phyloP scores from a whole-genome alignment of 345 rosid genomes.

The Salix brachista region DNA sequence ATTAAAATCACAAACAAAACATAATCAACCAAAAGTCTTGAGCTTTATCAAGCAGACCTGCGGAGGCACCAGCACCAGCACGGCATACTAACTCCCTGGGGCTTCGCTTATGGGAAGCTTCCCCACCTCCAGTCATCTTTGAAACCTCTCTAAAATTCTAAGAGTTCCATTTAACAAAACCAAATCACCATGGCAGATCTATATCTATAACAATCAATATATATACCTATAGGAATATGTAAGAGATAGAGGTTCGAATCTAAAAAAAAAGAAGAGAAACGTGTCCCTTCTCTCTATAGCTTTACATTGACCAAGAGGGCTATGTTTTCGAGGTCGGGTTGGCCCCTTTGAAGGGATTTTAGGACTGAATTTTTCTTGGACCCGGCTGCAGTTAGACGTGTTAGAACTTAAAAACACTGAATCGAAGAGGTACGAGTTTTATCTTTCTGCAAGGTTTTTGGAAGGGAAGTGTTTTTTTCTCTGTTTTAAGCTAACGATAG shows the following conservation, averaged over 20 bases:
- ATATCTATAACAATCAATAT: neutral
- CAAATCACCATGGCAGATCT: constrained; percentile 32
- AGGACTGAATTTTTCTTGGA: constrained; percentile 3
- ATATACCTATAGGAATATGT: neutral
- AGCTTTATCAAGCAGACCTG: constrained; percentile 46
- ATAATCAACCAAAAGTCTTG: neutral
- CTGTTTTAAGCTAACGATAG: neutral
- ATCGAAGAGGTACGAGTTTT: constrained; percentile 2
- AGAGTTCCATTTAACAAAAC: constrained; percentile 6
- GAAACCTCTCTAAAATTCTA: constrained; percentile 11
- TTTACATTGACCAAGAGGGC: constrained; percentile 10
- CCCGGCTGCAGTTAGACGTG: neutral
- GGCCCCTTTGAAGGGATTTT: constrained; percentile 16
- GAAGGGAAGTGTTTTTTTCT: neutral
- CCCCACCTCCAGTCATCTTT: constrained; percentile 47
- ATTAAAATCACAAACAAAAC: neutral
- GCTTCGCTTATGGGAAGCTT: constrained; percentile 32
- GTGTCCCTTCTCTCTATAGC: constrained; percentile 24
- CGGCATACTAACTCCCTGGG: constrained; percentile 42
- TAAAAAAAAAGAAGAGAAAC: no score
- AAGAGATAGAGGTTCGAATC: neutral
- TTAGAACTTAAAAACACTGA: neutral
- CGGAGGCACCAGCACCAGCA: constrained; percentile 86
- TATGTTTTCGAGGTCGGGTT: neutral
- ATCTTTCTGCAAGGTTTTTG: neutral